These are phyloP conservation scores for Sphagnum tenellum DNA, from an alignment of 225 moss, liverwort and hornwort genomes.

Conservation along the genomic window DNA sequence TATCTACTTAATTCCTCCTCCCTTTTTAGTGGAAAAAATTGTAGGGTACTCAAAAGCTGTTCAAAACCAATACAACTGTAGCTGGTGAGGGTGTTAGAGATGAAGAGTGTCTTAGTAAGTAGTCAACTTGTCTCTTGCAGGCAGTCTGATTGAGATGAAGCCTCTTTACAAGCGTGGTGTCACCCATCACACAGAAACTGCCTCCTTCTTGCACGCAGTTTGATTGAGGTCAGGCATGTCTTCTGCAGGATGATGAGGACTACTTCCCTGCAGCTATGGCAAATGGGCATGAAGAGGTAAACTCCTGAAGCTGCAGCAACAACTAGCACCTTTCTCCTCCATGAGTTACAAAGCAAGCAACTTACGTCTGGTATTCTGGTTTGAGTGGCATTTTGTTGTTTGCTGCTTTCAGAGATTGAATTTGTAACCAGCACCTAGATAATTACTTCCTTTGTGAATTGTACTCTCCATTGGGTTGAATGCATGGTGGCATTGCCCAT, in stretches of 20 bases:
- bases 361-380: conserved; percentile 27
- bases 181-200: conserved; percentile 17
- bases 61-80: no score
- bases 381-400: no score
- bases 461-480: no score
- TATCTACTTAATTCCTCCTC: no score
- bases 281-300: conserved; percentile 80
- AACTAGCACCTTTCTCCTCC: conserved; percentile 11
- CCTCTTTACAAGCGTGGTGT: conserved; percentile 33
- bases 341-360: conserved; percentile 22
- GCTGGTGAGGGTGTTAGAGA: conserved; percentile 20
- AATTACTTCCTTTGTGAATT: no score
- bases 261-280: conserved; percentile 54
- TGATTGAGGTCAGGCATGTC: conserved; percentile 62
- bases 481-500: no score
- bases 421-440: no score
- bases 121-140: conserved; percentile 56
- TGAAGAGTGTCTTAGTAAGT: conserved; percentile 57
- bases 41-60: no score
- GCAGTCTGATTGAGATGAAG: conserved; percentile 41
- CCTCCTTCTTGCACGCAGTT: conserved; percentile 29
- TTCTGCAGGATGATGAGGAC: conserved; percentile 83
- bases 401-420: no score
- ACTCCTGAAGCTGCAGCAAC: conserved; percentile 22
- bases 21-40: no score